Evolutionary conservation across 352 stramenopile genomes (phyloP), one percentile per base, ranked within the genome.

Genomic region (Phytophthora hybrid): DNA sequence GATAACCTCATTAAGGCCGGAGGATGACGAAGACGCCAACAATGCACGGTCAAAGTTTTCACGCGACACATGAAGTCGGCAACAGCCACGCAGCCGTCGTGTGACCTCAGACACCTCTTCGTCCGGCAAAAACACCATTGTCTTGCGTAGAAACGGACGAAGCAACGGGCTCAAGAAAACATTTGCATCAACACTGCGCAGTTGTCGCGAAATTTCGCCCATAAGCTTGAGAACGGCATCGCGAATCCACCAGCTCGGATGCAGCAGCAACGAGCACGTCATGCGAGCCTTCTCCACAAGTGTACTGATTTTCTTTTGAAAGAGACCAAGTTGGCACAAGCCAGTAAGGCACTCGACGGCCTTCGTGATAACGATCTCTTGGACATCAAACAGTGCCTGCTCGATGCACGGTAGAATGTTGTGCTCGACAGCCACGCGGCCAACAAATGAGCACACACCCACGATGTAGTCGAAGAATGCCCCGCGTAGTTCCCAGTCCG

Each of bases 371-470:
- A 99, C 98, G 53, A 97, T 91, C 60, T 99, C 97, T 74, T 99
- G 92, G 2, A 96, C 89, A 83, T 99, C 98, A 59, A 98, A 97
- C 1, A 99, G 86, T 8, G 95, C 97, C 69, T 98, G 97, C 76
- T 99, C 97, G 55, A 99, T 96, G 73, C 97, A 99, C 23, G 98
- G 98, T 23, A 99, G 66, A 46, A 99, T 98, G 82, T 99, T 99
- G 31, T 99, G 87, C 76, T 99, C 96, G 0, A 98, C 97, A 1
- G 88, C 92, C 18, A 95, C 89, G 16, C 92, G 84, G 4, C 97
- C 98, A 26, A 99, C 93, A 77, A 99, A 98, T 0, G 96, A 94
- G 59, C 96, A 98, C 9, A 99, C 87, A 10, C 92, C 93, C 13
- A 97, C 89, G 18, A 99, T 96, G 77, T 98, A 89, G 55, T 98